phyloP scores from a whole-genome alignment of 176 grass and related monocot species.

The Chloris gayana region DNA sequence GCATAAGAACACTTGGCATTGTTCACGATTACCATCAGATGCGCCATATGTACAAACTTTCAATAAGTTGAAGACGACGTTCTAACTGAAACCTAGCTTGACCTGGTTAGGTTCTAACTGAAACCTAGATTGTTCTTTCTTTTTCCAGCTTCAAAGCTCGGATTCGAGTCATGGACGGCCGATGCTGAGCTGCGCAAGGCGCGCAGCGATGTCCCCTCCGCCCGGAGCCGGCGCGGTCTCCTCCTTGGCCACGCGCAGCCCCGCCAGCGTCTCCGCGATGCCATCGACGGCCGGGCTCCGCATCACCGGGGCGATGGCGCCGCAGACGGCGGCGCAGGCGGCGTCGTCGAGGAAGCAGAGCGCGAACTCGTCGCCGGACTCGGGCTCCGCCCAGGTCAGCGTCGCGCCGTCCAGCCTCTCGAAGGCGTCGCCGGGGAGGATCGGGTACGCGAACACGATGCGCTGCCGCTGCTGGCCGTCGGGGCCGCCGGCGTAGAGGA shows the following conservation, averaged over 20 bases:
- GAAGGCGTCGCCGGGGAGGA: constrained; percentile 48
- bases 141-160: neutral
- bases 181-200: neutral
- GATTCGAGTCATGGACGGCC: constrained; percentile 20
- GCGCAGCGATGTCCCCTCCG: constrained; percentile 2
- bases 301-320: constrained; percentile 26
- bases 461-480: neutral
- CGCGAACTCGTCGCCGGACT: constrained; percentile 23
- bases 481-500: neutral
- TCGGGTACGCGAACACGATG: neutral
- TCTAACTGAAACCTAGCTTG: neutral
- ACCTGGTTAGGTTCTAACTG: no score
- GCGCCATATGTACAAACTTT: neutral
- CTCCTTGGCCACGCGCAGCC: constrained; percentile 36
- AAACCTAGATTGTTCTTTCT: no score
- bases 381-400: constrained; percentile 38
- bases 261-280: constrained; percentile 22
- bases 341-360: constrained; percentile 41
- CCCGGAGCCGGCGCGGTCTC: neutral
- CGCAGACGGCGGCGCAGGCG: constrained; percentile 31
- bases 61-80: neutral
- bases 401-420: constrained; percentile 30
- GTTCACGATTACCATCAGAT: neutral
- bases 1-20: neutral
- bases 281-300: constrained; percentile 11